These are phyloP conservation scores for Ophiobolus disseminans DNA, from an alignment of 2,329 filamentous ascomycete species.

Conservation along the genomic window DNA sequence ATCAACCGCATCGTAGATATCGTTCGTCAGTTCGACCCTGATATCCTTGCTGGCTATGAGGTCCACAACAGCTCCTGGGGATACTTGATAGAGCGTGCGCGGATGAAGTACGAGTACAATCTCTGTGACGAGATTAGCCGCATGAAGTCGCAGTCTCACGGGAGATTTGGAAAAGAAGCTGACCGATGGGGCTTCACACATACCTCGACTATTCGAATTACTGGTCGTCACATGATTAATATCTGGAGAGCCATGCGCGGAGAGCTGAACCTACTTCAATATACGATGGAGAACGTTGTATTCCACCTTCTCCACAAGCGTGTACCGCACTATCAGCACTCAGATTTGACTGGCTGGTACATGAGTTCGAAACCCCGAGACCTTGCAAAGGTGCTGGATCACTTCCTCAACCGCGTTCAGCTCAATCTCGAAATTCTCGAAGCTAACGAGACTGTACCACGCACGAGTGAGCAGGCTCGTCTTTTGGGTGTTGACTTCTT, in stretches of 20 bases:
- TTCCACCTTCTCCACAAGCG: constrained; percentile 89
- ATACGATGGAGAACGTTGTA: constrained; percentile 94
- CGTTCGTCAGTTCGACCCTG: constrained; percentile 83
- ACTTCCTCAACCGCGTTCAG: constrained; percentile 77
- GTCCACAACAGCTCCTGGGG: constrained; percentile 95
- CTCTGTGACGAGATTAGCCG: constrained; percentile 90
- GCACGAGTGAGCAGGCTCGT: constrained; percentile 93
- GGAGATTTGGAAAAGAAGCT: constrained; percentile 82
- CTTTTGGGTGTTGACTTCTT: constrained; percentile 95
- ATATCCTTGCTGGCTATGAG: constrained; percentile 93
- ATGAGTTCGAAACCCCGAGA: constrained; percentile 71
- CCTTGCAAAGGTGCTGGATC: constrained; percentile 75
- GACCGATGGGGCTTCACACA: constrained; percentile 95
- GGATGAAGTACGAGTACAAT: constrained; percentile 85
- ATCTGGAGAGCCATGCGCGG: constrained; percentile 95
- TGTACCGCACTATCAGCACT: constrained; percentile 85
- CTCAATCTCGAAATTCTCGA: constrained; percentile 92
- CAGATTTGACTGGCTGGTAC: constrained; percentile 84
- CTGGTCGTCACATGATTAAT: constrained; percentile 94
- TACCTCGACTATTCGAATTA: constrained; percentile 90
- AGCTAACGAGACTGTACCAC: constrained; percentile 82
- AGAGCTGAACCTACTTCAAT: constrained; percentile 90
- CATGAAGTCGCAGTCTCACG: constrained; percentile 82
- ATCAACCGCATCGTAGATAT: constrained; percentile 87
- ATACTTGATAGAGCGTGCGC: constrained; percentile 88